Evolutionary conservation across 257 asterid species (phyloP).

Genomic region (Nicotiana otophora): DNA sequence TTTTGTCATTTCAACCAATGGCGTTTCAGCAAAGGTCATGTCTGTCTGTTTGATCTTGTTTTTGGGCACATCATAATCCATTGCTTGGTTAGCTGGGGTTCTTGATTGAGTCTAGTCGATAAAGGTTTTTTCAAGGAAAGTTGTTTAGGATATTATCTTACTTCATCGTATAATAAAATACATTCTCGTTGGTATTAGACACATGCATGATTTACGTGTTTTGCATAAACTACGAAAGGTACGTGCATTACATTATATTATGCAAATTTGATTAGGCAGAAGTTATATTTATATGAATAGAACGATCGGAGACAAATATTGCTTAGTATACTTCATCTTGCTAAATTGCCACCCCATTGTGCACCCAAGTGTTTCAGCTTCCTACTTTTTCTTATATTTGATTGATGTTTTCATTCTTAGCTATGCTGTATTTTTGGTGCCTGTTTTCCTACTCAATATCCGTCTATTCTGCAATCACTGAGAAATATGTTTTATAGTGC

Average conservation of each 20-base stretch:
- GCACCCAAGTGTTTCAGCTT: not conserved
- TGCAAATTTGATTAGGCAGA: not conserved
- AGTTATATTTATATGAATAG: not conserved
- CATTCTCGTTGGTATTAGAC: not conserved
- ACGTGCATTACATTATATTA: not conserved
- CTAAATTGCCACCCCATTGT: no score
- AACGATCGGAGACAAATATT: not conserved
- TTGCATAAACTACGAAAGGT: not conserved
- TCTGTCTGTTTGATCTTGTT: constrained; percentile 1
- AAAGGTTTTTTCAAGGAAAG: constrained; percentile 3
- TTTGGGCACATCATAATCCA: constrained; percentile 1
- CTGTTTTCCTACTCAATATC: not conserved
- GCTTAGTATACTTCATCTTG: no score
- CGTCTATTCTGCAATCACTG: not conserved
- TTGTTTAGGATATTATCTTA: not conserved
- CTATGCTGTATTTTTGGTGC: not conserved
- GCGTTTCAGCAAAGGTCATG: not conserved
- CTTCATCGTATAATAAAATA: not conserved
- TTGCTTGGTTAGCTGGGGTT: not conserved
- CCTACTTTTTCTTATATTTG: not conserved
- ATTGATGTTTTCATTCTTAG: not conserved
- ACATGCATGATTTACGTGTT: not conserved
- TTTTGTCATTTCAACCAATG: constrained; percentile 1
- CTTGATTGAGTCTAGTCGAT: not conserved
- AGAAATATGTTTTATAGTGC: constrained; percentile 13